These are phyloP conservation scores for Coleophoma eucalyptorum DNA, from an alignment of 2,329 filamentous ascomycete genomes.

Conservation along the genomic window DNA sequence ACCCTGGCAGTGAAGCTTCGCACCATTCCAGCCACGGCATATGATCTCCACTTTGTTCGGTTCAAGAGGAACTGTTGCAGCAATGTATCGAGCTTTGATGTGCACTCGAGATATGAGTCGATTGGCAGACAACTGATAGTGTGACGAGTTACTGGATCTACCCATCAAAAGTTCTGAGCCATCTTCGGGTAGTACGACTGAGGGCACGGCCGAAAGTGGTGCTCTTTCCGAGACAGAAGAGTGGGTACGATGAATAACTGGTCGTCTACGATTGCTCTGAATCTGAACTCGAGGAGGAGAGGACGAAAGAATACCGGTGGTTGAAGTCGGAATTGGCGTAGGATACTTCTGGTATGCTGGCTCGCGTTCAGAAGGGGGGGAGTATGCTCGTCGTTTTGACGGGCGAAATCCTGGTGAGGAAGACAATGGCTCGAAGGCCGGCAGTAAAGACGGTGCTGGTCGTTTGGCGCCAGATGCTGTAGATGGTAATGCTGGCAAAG, in stretches of 20 bases:
- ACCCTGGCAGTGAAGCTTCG: slow-evolving; percentile 88
- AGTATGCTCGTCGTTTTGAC: slow-evolving; percentile 60
- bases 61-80: slow-evolving; percentile 62
- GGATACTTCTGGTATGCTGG: slow-evolving; percentile 62
- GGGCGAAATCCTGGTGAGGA: slow-evolving; percentile 70
- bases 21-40: slow-evolving; percentile 94
- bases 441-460: slow-evolving; percentile 65
- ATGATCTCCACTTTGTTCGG: slow-evolving; percentile 80
- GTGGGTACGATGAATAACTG: slow-evolving; percentile 54
- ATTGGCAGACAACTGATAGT: slow-evolving; percentile 90
- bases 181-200: slow-evolving; percentile 73
- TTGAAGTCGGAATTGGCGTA: slow-evolving; percentile 90
- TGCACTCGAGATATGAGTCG: slow-evolving; percentile 91
- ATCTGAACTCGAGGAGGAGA: slow-evolving; percentile 63
- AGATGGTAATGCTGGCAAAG: slow-evolving; percentile 18
- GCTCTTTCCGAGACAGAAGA: slow-evolving; percentile 68
- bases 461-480: slow-evolving; percentile 49
- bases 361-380: slow-evolving; percentile 33
- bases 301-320: slow-evolving; percentile 84
- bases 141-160: slow-evolving; percentile 89
- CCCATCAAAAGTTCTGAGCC: slow-evolving; percentile 85
- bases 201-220: slow-evolving; percentile 80
- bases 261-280: slow-evolving; percentile 30
- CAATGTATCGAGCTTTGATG: slow-evolving; percentile 80
- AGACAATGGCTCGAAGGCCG: slow-evolving; percentile 76